These are phyloP conservation scores for Penicillium tannophilum DNA, from an alignment of 495 filamentous ascomycete genomes.

Conservation along the genomic window DNA sequence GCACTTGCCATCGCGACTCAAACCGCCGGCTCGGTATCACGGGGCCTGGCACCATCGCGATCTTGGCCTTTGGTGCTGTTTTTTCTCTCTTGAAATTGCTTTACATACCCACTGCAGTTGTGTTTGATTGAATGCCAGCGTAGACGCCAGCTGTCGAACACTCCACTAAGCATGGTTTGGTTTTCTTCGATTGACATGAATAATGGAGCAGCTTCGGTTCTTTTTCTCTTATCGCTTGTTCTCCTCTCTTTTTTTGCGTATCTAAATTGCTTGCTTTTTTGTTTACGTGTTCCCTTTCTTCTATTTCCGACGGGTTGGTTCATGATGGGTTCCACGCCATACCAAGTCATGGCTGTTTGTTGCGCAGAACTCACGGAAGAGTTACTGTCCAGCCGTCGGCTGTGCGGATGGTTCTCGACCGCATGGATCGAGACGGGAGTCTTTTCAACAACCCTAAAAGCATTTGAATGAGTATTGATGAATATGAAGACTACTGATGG, in stretches of 20 bases:
- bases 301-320: constrained; percentile 18
- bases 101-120: constrained; percentile 34
- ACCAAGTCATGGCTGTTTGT: constrained; percentile 18
- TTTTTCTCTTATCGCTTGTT: constrained; percentile 8
- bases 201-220: constrained; percentile 20
- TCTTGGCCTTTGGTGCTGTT: constrained; percentile 2
- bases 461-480: constrained; percentile 6
- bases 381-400: background rate
- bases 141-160: constrained; percentile 21
- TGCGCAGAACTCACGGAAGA: constrained; percentile 2
- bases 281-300: constrained; percentile 8
- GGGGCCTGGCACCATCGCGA: background rate
- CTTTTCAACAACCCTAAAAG: constrained; percentile 19
- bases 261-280: constrained; percentile 31
- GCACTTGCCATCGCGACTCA: constrained; percentile 10
- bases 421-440: constrained; percentile 12
- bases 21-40: background rate
- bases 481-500: constrained; percentile 11
- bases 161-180: constrained; percentile 21
- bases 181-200: constrained; percentile 29
- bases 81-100: constrained; percentile 26
- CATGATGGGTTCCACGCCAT: constrained; percentile 21
- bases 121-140: constrained; percentile 26
- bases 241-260: constrained; percentile 16
- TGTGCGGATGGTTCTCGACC: constrained; percentile 5